Percentiles rank a stretch among this genome's conserved stretches.
phyloP scores from a whole-genome alignment of 495 filamentous ascomycete species.

The Schizothecium vesticola region DNA sequence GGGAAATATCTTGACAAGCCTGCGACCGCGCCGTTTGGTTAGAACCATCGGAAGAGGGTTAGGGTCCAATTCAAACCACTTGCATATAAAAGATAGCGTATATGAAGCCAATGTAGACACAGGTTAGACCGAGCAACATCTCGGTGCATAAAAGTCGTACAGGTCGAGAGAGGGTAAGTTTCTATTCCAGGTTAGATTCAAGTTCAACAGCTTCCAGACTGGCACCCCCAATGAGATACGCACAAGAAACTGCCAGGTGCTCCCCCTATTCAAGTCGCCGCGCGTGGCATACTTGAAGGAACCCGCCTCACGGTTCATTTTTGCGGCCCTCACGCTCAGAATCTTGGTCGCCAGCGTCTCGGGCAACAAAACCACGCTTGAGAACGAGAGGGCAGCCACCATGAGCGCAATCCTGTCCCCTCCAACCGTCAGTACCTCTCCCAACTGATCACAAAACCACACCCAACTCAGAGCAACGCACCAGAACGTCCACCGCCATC shows the following conservation, averaged over 20 bases:
- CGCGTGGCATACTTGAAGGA: constrained; percentile 14
- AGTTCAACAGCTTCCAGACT: neutral
- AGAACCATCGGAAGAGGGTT: neutral
- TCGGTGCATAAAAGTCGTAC: constrained; percentile 53
- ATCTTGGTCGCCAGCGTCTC: constrained; percentile 51
- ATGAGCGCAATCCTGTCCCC: constrained; percentile 36
- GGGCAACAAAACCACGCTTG: constrained; percentile 29
- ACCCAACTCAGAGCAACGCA: constrained; percentile 13
- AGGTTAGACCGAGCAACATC: constrained; percentile 56
- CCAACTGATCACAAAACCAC: neutral
- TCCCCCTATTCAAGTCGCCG: constrained; percentile 15
- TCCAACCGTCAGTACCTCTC: neutral
- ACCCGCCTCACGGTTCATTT: constrained; percentile 37
- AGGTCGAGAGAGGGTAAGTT: constrained; percentile 37
- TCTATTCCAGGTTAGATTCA: constrained; percentile 8
- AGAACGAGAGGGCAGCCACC: constrained; percentile 33
- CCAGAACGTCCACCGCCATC: constrained; percentile 55
- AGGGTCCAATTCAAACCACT: neutral
- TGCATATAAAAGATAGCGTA: constrained; percentile 70
- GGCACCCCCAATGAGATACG: constrained; percentile 1
- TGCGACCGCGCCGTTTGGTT: neutral
- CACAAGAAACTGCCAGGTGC: constrained; percentile 20
- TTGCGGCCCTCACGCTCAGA: constrained; percentile 40
- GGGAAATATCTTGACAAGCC: constrained; percentile 53
- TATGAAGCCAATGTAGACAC: constrained; percentile 56